These are phyloP conservation scores for Candida pini DNA, from an alignment of 805 yeast genomes.

Conservation along the genomic window DNA sequence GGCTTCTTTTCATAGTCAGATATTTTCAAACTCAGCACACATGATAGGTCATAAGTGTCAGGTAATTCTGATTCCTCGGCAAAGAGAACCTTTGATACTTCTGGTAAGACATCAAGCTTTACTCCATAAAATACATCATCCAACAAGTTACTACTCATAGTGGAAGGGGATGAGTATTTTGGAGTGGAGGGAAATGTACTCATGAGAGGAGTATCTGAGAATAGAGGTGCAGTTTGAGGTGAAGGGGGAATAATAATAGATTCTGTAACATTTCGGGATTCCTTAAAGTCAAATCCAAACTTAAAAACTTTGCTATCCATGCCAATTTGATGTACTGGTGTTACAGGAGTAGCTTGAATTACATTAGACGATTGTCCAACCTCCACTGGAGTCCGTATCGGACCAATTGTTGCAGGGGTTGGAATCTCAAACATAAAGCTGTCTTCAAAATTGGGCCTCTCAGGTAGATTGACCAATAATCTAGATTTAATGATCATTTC, in stretches of 20 bases:
- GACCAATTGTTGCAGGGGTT: slow-evolving; percentile 3
- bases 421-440: slow-evolving; percentile 4
- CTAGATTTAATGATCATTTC: slow-evolving; percentile 12
- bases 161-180: not conserved
- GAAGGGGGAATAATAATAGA: slow-evolving; percentile 6
- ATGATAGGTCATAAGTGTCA: slow-evolving; percentile 16
- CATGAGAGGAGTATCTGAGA: slow-evolving; percentile 11
- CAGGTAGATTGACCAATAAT: slow-evolving; percentile 4
- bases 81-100: slow-evolving; percentile 17
- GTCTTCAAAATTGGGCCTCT: slow-evolving; percentile 1
- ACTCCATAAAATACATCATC: slow-evolving; percentile 14
- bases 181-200: slow-evolving; percentile 10
- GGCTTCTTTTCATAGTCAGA: slow-evolving; percentile 23
- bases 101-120: slow-evolving; percentile 22
- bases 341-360: slow-evolving; percentile 12
- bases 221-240: slow-evolving; percentile 10
- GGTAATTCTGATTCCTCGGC: slow-evolving; percentile 9
- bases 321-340: slow-evolving; percentile 23
- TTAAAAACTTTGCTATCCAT: slow-evolving; percentile 5
- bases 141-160: not conserved
- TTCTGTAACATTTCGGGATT: not conserved
- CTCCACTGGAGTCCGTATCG: slow-evolving; percentile 5
- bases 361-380: slow-evolving; percentile 6
- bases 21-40: slow-evolving; percentile 20
- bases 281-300: not conserved